phyloP scores from a whole-genome alignment of 805 yeast species.

The Kodamaea sagamina region DNA sequence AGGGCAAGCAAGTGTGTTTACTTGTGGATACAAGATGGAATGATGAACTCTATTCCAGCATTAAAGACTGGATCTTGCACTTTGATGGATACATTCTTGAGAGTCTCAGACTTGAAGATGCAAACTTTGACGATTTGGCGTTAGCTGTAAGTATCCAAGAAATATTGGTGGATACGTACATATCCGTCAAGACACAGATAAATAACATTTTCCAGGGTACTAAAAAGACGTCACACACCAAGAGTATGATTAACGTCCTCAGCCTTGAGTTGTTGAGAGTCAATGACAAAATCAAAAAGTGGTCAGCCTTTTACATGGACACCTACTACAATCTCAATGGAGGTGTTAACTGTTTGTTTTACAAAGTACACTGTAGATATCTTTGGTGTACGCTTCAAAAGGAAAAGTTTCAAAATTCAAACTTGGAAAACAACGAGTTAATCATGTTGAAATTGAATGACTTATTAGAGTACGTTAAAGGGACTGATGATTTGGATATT shows the following conservation, averaged over 20 bases:
- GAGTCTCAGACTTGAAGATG: background rate
- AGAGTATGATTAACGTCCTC: conserved; percentile 32
- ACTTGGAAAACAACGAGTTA: conserved; percentile 32
- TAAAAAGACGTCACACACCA: conserved; percentile 23
- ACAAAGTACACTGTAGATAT: conserved; percentile 20
- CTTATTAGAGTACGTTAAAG: conserved; percentile 16
- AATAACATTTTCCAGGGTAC: conserved; percentile 18
- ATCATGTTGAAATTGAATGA: conserved; percentile 27
- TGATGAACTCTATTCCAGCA: conserved; percentile 29
- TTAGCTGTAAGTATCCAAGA: conserved; percentile 47
- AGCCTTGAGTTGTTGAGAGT: conserved; percentile 42
- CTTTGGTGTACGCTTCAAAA: conserved; percentile 38
- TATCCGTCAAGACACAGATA: conserved; percentile 29
- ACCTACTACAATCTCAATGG: conserved; percentile 10
- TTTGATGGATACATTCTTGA: conserved; percentile 26
- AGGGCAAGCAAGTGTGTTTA: conserved; percentile 23
- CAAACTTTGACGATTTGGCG: conserved; percentile 15
- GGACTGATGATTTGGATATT: conserved; percentile 28
- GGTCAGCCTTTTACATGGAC: conserved; percentile 46
- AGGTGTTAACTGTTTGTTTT: background rate
- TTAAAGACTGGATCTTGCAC: conserved; percentile 39
- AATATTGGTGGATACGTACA: conserved; percentile 46
- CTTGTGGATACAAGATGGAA: conserved; percentile 45
- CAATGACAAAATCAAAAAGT: conserved; percentile 46
- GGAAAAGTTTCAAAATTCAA: conserved; percentile 29